Evolutionary conservation across 2,329 filamentous ascomycete species (phyloP).

Genomic region (Dactylellina parvicollis): DNA sequence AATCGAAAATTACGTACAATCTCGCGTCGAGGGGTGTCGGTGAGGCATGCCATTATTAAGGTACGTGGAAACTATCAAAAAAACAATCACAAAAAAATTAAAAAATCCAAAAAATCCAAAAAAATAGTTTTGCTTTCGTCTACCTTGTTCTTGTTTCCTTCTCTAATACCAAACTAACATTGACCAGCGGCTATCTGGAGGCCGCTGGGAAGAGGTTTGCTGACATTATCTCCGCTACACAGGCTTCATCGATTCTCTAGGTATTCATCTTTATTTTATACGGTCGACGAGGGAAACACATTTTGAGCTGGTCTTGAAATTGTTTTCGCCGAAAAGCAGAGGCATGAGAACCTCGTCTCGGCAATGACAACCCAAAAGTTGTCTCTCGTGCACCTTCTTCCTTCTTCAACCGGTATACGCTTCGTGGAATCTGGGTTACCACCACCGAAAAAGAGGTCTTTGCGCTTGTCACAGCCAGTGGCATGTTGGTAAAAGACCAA

Average conservation of each 20-base stretch:
- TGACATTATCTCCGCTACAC: constrained; percentile 1
- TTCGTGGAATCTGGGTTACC: no score
- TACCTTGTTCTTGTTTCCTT: not conserved
- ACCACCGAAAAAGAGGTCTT: no score
- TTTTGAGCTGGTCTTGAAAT: constrained; percentile 2
- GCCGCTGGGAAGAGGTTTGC: constrained; percentile 4
- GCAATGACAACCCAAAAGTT: no score
- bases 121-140: constrained; percentile 26
- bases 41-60: constrained; percentile 7
- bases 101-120: constrained; percentile 37
- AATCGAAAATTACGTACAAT: not conserved
- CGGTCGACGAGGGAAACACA: no score
- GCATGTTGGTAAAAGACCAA: no score
- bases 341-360: no score
- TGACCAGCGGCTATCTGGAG: constrained; percentile 3
- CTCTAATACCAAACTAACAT: not conserved
- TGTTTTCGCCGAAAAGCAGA: no score
- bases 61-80: constrained; percentile 52
- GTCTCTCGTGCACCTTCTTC: no score
- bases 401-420: no score
- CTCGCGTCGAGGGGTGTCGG: not conserved
- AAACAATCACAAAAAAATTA: constrained; percentile 42
- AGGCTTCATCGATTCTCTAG: not conserved
- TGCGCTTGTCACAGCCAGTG: no score
- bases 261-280: no score